Conservation (phyloP, 768 basidiomycete genomes). For the Crucibulum laeve region DNA sequence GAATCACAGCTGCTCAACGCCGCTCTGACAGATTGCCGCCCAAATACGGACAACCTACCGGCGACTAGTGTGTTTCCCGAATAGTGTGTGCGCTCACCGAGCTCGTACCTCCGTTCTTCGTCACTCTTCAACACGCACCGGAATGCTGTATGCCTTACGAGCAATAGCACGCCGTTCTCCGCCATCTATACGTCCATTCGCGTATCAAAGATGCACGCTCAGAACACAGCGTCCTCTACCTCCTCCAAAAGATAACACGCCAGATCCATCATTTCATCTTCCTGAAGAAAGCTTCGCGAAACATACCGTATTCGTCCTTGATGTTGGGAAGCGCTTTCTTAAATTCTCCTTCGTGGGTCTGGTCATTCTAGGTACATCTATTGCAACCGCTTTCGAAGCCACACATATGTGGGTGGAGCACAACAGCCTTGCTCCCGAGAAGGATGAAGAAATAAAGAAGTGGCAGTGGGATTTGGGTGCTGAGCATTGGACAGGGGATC, state of each 20-base stretch:
- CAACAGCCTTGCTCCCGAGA: conserved; percentile 38
- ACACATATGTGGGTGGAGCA: conserved; percentile 65
- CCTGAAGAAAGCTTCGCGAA: conserved; percentile 23
- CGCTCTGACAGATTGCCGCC: too few relatives aligned
- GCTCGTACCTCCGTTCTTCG: too few relatives aligned
- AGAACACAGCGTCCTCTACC: neutral
- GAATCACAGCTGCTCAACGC: too few relatives aligned
- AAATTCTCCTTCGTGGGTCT: conserved; percentile 46
- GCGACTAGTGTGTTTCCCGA: too few relatives aligned
- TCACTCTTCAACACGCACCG: too few relatives aligned
- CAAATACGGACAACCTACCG: too few relatives aligned
- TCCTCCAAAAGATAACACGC: too few relatives aligned
- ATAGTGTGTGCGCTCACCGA: too few relatives aligned
- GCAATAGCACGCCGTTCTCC: too few relatives aligned
- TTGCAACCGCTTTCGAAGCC: conserved; percentile 46
- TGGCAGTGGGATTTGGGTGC: conserved; percentile 70
- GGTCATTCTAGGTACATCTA: conserved; percentile 37
- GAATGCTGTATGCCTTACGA: too few relatives aligned
- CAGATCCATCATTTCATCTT: too few relatives aligned
- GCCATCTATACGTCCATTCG: too few relatives aligned
- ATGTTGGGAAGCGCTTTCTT: conserved; percentile 40
- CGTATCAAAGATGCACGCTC: neutral
- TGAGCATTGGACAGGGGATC: conserved; percentile 58
- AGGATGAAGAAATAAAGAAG: conserved; percentile 45
- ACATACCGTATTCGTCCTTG: conserved; percentile 32